Evolutionary conservation across 2,329 filamentous ascomycete genomes (phyloP), one percentile per base, ranked within the genome.

Genomic region (Keithomyces neogunnii): DNA sequence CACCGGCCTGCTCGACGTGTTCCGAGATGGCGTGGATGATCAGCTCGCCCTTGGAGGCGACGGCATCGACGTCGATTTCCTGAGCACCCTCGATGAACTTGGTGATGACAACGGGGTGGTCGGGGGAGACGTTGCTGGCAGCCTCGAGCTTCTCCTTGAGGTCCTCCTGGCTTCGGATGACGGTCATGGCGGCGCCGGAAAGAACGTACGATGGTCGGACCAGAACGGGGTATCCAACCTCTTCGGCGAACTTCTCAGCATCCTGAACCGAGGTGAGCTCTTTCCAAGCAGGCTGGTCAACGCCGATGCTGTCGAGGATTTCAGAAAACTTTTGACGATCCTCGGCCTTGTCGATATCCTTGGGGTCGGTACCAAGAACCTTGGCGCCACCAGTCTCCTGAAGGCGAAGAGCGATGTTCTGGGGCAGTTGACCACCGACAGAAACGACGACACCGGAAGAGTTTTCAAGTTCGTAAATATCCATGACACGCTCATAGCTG

Each of bases 251-350:
- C 56, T 80, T 74, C 73, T 91, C 86, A n/a, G 91, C 93, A 26
- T 88, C 93, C 55, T 85, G 74, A 55, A 92, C 88, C 13, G 89
- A 96, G 32, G 88, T 95, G 39, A 97, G 82, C 69, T 99, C 93
- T 72, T 95, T 96, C 93, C 93, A 99, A 8, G 89, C 90, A 36
- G 93, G 93, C 73, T 99, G 93, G 67, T 97, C 92, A 51, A 99
- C 84, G 53, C 91, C 92, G 61, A 97, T 96, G 69, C 88, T 95
- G 69, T 99, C 93, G 45, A 99, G 80, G 57, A 97, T 97, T 63
- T 91, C 87, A 28, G 92, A 96, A 77, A 99, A 99, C 71, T 99
- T 97, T 70, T 97, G 91, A 66, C 93, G 84, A 68, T 99, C 91
- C 72, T 99, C 93, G 45, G 93, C 93, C 75, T 91, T 95, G 79